Conservation (phyloP, 257 asterid genomes). For the Craterostigma plantagineum region DNA sequence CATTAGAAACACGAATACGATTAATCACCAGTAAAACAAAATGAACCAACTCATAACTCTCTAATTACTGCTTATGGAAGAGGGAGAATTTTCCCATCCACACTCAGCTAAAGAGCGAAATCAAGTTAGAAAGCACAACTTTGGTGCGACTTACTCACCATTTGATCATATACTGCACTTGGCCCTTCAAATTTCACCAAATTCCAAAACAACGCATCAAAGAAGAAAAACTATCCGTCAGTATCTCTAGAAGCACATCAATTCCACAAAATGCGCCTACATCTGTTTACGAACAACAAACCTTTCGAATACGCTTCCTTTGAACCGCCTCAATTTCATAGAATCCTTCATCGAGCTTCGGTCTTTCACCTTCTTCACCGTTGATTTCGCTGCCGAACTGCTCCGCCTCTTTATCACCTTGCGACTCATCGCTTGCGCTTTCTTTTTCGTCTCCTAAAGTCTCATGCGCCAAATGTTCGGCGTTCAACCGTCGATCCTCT, state of each 20-base stretch:
- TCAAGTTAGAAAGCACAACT: not conserved
- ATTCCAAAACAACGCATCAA: slow-evolving; percentile 14
- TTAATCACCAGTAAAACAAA: not conserved
- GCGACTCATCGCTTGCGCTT: too few species aligned
- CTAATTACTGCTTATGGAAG: not conserved
- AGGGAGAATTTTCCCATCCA: too few species aligned
- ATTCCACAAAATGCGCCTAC: not conserved
- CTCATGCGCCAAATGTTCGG: too few species aligned
- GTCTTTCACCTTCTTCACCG: slow-evolving; percentile 20
- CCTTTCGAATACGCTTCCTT: slow-evolving; percentile 40
- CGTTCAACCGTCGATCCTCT: too few species aligned
- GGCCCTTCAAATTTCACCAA: slow-evolving; percentile 42
- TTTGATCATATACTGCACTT: slow-evolving; percentile 70
- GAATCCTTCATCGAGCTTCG: slow-evolving; percentile 41
- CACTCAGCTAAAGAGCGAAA: slow-evolving; percentile 1
- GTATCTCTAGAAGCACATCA: not conserved
- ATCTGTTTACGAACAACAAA: not conserved
- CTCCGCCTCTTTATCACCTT: too few species aligned
- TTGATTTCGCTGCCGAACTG: slow-evolving; percentile 13
- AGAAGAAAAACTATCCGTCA: slow-evolving; percentile 3
- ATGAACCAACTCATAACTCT: not conserved
- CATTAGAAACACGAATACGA: slow-evolving; percentile 9
- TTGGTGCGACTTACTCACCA: slow-evolving; percentile 29
- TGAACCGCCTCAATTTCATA: slow-evolving; percentile 44
- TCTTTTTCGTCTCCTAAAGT: too few species aligned